Percentiles rank a stretch among this genome's conserved stretches.
Conservation (phyloP, 2,329 filamentous ascomycete species). For the Diaporthe vexans region DNA sequence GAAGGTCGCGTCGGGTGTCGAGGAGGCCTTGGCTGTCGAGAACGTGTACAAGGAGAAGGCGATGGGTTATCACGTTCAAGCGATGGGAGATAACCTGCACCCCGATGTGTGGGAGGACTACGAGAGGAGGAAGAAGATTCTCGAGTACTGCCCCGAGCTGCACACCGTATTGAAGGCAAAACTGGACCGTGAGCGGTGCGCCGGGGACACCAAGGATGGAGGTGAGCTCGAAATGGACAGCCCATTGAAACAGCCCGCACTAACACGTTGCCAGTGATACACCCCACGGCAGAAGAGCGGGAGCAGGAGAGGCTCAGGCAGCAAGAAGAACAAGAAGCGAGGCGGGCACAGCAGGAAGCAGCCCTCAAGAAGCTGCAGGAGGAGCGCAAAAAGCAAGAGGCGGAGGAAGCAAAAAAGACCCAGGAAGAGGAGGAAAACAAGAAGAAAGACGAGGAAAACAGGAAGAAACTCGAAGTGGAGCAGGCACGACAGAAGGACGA, state of each 20-base stretch:
- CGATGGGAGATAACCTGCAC: constrained; percentile 61
- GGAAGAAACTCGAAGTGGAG: constrained; percentile 14
- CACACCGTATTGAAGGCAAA: constrained; percentile 68
- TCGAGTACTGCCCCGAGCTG: constrained; percentile 70
- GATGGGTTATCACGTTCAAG: constrained; percentile 71
- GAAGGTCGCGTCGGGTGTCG: constrained; percentile 57
- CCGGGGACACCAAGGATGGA: constrained; percentile 39
- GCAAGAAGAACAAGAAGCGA: constrained; percentile 27
- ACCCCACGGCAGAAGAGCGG: constrained; percentile 35
- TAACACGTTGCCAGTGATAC: constrained; percentile 32
- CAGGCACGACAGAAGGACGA: constrained; percentile 14
- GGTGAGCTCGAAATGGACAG: constrained; percentile 12
- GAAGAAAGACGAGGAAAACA: constrained; percentile 10
- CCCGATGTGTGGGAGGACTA: constrained; percentile 63
- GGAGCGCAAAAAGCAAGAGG: constrained; percentile 32
- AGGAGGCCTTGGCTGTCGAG: constrained; percentile 46
- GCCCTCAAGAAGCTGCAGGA: constrained; percentile 33
- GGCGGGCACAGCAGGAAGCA: constrained; percentile 22
- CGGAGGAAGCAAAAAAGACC: background rate
- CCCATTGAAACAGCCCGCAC: background rate
- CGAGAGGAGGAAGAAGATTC: constrained; percentile 63
- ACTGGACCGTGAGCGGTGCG: constrained; percentile 41
- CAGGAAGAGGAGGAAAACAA: constrained; percentile 6
- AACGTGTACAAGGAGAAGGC: constrained; percentile 52
- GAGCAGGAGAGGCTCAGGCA: constrained; percentile 5